Conservation (phyloP, 345 rosid genomes). For the Corymbia maculata region DNA sequence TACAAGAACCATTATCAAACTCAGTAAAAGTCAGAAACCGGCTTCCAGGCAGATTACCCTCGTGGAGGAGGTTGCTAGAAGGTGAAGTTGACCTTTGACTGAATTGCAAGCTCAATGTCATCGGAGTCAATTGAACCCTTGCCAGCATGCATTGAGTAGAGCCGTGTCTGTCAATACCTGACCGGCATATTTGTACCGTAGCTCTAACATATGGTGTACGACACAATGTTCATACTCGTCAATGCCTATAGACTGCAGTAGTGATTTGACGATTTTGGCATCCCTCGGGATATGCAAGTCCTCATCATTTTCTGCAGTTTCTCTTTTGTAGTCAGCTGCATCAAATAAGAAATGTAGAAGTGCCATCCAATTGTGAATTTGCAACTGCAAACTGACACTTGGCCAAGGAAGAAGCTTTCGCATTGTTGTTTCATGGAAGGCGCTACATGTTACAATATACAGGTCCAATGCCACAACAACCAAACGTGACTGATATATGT, state of each 20-base stretch:
- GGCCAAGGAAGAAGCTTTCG: not conserved
- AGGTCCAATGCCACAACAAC: not conserved
- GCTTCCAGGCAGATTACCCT: slow-evolving; percentile 29
- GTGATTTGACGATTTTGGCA: slow-evolving; percentile 67
- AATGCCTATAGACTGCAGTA: slow-evolving; percentile 79
- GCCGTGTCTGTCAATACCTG: slow-evolving; percentile 69
- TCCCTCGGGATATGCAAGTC: slow-evolving; percentile 54
- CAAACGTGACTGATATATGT: not conserved
- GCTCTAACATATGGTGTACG: slow-evolving; percentile 66
- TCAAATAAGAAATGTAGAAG: not conserved
- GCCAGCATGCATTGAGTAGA: slow-evolving; percentile 80
- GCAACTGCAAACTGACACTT: not conserved
- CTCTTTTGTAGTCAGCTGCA: not conserved
- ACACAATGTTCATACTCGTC: slow-evolving; percentile 88
- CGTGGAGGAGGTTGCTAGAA: slow-evolving; percentile 86
- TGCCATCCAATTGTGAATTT: not conserved
- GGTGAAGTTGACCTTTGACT: slow-evolving; percentile 78
- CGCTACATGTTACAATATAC: not conserved
- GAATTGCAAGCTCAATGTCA: slow-evolving; percentile 82
- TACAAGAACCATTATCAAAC: not conserved
- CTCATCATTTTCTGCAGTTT: slow-evolving; percentile 58
- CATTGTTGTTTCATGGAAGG: not conserved
- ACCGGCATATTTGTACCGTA: slow-evolving; percentile 82
- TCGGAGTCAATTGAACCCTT: slow-evolving; percentile 63
- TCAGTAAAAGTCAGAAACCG: not conserved